phyloP scores from a whole-genome alignment of 2,329 filamentous ascomycete species.

The Botrytis galanthina region DNA sequence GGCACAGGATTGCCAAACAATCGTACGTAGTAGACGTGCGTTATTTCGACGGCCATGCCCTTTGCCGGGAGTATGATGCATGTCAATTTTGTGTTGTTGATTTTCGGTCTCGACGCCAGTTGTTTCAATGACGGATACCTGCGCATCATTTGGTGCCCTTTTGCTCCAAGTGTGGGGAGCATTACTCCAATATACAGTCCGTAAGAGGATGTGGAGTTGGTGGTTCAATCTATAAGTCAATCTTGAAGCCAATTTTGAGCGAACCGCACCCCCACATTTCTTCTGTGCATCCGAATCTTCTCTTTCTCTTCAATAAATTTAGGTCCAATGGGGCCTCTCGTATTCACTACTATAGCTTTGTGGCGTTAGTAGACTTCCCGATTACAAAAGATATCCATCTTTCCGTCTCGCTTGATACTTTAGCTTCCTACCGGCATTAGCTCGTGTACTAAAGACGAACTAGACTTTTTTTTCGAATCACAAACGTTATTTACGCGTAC shows the following conservation, averaged over 20 bases:
- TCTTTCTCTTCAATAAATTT: background rate
- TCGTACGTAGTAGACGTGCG: background rate
- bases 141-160: background rate
- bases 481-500: background rate
- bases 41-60: background rate
- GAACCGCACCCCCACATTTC: background rate
- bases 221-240: background rate
- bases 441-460: background rate
- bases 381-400: background rate
- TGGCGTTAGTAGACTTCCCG: background rate
- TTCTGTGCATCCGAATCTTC: background rate
- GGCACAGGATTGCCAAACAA: too few species aligned
- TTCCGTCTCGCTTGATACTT: background rate
- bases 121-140: background rate
- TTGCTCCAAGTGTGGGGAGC: too few species aligned
- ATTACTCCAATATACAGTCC: background rate
- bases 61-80: background rate
- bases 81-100: background rate
- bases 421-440: slow-evolving; percentile 2
- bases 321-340: background rate
- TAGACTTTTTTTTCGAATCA: background rate
- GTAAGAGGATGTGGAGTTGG: background rate
- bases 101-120: background rate
- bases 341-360: background rate
- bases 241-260: background rate